phyloP scores from a whole-genome alignment of 2,329 filamentous ascomycete genomes.

The Aureobasidium namibiae region DNA sequence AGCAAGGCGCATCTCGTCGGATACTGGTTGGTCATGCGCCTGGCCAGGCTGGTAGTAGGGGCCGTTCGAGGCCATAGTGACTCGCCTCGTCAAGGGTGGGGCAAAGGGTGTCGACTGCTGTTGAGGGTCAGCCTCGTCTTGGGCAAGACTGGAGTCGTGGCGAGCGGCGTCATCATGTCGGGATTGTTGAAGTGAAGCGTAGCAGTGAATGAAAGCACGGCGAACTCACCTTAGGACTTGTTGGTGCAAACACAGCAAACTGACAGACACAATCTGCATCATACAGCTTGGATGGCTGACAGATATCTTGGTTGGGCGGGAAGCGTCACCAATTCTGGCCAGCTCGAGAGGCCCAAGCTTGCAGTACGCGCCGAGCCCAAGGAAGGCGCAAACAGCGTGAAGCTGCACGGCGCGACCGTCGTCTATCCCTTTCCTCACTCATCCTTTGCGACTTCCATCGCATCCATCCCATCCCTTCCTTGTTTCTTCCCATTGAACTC shows the following conservation, averaged over 20 bases:
- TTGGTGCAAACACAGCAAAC: not conserved
- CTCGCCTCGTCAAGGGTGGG: not conserved
- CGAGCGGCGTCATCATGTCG: not conserved
- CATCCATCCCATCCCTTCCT: conserved; percentile 6
- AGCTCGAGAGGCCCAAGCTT: not conserved
- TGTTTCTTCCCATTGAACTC: conserved; percentile 2
- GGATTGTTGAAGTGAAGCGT: not conserved
- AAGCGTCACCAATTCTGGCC: no score
- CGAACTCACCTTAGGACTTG: no score
- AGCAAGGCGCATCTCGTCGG: conserved; percentile 9
- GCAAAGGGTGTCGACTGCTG: not conserved
- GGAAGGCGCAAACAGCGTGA: conserved; percentile 7
- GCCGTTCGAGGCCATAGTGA: conserved; percentile 12
- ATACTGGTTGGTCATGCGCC: conserved; percentile 6
- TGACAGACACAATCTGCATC: no score
- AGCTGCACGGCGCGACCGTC: not conserved
- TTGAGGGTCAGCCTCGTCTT: not conserved
- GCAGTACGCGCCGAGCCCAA: conserved; percentile 8
- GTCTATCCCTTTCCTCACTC: conserved; percentile 8
- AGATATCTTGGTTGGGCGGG: no score
- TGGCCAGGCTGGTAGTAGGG: conserved; percentile 14
- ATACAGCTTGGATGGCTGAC: no score
- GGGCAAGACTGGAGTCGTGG: not conserved
- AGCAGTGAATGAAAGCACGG: no score
- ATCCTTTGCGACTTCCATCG: conserved; percentile 1